These are phyloP conservation scores for Purpureocillium lavendulum DNA, from an alignment of 2,329 filamentous ascomycete species.

Conservation along the genomic window DNA sequence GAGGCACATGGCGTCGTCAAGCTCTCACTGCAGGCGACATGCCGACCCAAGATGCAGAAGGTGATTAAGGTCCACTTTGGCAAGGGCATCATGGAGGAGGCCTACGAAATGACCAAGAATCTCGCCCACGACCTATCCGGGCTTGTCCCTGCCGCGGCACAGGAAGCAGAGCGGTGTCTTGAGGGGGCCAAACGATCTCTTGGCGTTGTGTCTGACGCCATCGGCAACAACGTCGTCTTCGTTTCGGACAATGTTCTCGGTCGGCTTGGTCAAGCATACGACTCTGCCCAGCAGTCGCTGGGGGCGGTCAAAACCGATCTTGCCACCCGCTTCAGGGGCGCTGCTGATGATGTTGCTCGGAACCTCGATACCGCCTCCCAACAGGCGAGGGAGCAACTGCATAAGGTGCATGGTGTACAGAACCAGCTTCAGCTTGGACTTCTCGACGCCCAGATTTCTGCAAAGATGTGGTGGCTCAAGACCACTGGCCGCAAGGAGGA, in stretches of 20 bases:
- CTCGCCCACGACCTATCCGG: constrained; percentile 33
- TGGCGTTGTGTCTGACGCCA: constrained; percentile 19
- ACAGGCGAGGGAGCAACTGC: constrained; percentile 12
- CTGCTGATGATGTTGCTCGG: constrained; percentile 11
- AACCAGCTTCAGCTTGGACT: constrained; percentile 36
- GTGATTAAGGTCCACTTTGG: constrained; percentile 54
- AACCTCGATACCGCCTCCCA: constrained; percentile 9
- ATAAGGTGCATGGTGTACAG: constrained; percentile 18
- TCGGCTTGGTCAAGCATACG: constrained; percentile 11
- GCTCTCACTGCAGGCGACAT: constrained; percentile 48
- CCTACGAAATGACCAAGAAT: constrained; percentile 33
- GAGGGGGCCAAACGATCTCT: constrained; percentile 24
- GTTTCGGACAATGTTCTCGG: constrained; percentile 19
- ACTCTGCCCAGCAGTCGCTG: constrained; percentile 14
- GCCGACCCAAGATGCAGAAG: constrained; percentile 52
- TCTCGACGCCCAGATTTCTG: constrained; percentile 45
- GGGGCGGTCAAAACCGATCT: constrained; percentile 11
- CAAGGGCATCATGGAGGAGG: constrained; percentile 34
- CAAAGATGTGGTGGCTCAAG: constrained; percentile 49
- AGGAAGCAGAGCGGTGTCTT: constrained; percentile 28
- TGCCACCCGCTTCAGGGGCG: constrained; percentile 9
- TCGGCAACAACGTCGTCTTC: constrained; percentile 13
- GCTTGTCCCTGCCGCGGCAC: constrained; percentile 28
- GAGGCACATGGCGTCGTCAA: constrained; percentile 52
- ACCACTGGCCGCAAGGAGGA: constrained; percentile 40